Base-by-base conservation (phyloP, 176 grass and related monocot species). In the Hordeum marinum region DNA sequence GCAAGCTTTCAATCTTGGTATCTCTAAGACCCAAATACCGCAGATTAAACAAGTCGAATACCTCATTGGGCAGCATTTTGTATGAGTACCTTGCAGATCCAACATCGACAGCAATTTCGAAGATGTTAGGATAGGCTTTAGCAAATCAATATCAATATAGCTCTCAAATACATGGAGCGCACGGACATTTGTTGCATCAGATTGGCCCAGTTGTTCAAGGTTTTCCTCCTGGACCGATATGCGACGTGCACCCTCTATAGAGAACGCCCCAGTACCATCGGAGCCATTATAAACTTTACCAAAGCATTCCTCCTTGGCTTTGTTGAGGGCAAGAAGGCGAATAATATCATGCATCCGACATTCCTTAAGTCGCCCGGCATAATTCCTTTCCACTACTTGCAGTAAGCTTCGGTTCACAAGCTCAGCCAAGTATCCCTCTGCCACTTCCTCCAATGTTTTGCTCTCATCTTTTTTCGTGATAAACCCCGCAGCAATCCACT, bases 381-480 rank as follows among this genome's bases (percentile, higher is more conserved):
- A 3, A 69, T 90, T 90, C 17, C 8, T 40, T 1, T n/a, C 2
- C 1, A 82, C 23, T 3, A 90, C 77, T 72, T 85, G 89, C 0
- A 85, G 9, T 15, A 91, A 42, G 14, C 81, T 80, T 11, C 60
- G 76, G 35, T 79, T 32, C 12, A 91, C 55, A 27, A 92, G 86
- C 11, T 92, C 55, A 25, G 11, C 21, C 24, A 88, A 78, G 62
- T 43, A 92, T 1, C 60, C 82, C 15, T 85, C 77, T 7, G 82
- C 90, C 41, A 82, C 77, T 68, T 88, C 29, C 50, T 91, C 90
- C 26, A 91, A 27, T 34, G 86, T 82, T 63, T n/a, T 80, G 8
- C 14, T 12, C 0, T 55, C 35, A 1, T 20, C 13, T 0, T 32
- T 69, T 58, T 83, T 43, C 36, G 43, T 61, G 3, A 20, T 23